phyloP scores from a whole-genome alignment of 768 basidiomycete genomes.

The Mycena polygramma region DNA sequence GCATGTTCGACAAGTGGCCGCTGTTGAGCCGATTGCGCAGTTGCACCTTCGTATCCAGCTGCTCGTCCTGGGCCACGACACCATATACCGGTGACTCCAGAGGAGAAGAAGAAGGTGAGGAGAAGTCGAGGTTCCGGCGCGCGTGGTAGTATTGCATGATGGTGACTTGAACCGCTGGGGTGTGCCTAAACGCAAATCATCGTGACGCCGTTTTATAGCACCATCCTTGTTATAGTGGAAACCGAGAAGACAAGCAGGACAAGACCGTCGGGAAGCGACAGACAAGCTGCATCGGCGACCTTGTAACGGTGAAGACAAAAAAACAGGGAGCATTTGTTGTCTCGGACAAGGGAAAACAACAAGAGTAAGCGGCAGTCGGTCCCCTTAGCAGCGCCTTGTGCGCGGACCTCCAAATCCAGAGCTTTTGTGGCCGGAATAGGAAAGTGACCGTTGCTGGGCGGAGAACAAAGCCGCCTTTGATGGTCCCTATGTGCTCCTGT shows the following conservation, averaged over 20 bases:
- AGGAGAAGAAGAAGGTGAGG: slow-evolving; percentile 34
- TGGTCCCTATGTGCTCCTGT: slow-evolving; percentile 17
- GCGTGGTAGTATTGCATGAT: slow-evolving; percentile 35
- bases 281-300: slow-evolving; percentile 22
- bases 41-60: slow-evolving; percentile 42
- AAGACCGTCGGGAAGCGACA: slow-evolving; percentile 25
- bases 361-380: slow-evolving; percentile 18
- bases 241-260: slow-evolving; percentile 25
- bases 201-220: slow-evolving; percentile 16
- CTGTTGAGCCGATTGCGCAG: slow-evolving; percentile 49
- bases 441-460: slow-evolving; percentile 17
- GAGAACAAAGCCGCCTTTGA: slow-evolving; percentile 26
- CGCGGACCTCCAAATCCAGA: neutral
- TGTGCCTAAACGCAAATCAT: slow-evolving; percentile 2
- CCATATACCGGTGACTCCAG: slow-evolving; percentile 33
- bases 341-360: slow-evolving; percentile 27
- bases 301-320: slow-evolving; percentile 29
- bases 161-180: slow-evolving; percentile 24
- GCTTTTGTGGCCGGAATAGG: slow-evolving; percentile 19
- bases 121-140: slow-evolving; percentile 22
- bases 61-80: slow-evolving; percentile 19
- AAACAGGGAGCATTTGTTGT: neutral
- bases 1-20: slow-evolving; percentile 47
- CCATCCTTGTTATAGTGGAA: slow-evolving; percentile 4
- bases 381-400: slow-evolving; percentile 28